A percentile compares a stretch with the other conserved stretches of the same genome.
These are phyloP conservation scores for Trichoderma asperelloides DNA, from an alignment of 495 filamentous ascomycete genomes.

Conservation along the genomic window DNA sequence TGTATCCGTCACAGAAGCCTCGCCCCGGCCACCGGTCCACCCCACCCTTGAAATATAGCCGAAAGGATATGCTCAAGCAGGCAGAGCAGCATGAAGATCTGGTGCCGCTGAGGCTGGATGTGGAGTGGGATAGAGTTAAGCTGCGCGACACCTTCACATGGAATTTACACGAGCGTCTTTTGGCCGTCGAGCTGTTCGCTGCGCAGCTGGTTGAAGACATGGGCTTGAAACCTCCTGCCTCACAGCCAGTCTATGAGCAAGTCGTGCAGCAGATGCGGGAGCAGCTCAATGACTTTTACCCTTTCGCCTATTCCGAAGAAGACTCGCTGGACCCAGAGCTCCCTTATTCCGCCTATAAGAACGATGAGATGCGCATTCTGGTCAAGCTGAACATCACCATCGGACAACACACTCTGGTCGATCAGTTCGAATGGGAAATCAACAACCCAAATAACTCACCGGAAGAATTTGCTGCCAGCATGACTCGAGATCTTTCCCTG, in stretches of 20 bases:
- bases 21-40: conserved; percentile 67
- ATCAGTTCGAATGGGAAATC: conserved; percentile 99
- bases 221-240: conserved; percentile 54
- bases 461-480: conserved; percentile 82
- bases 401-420: conserved; percentile 84
- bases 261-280: conserved; percentile 75
- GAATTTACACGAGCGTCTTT: conserved; percentile 87
- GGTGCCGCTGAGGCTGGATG: conserved; percentile 83
- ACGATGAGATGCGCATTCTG: conserved; percentile 95
- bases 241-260: conserved; percentile 64
- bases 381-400: conserved; percentile 98
- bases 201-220: conserved; percentile 88
- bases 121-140: conserved; percentile 93
- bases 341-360: conserved; percentile 90
- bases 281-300: conserved; percentile 87
- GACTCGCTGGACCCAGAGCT: conserved; percentile 82
- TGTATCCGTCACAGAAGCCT: conserved; percentile 68
- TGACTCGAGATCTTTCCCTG: conserved; percentile 85
- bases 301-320: conserved; percentile 80
- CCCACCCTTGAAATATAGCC: conserved; percentile 56
- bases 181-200: conserved; percentile 71
- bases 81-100: conserved; percentile 85
- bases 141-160: conserved; percentile 97
- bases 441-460: conserved; percentile 89
- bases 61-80: conserved; percentile 73